Conservation (phyloP, 208 protist species). For the Tritrichomonas foetus region DNA sequence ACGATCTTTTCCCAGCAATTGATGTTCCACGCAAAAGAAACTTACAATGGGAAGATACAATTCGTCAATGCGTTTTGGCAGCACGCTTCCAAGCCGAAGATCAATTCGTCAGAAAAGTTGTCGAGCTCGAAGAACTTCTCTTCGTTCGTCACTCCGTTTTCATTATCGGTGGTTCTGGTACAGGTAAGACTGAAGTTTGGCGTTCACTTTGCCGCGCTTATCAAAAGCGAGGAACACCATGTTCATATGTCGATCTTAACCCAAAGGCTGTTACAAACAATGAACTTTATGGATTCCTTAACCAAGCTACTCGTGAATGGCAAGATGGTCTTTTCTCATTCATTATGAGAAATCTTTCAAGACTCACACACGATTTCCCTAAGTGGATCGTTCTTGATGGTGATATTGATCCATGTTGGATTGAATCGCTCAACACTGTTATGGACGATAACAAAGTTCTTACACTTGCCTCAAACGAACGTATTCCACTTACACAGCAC, state of each 20-base stretch:
- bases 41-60: conserved; percentile 60
- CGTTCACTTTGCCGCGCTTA: conserved; percentile 80
- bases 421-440: conserved; percentile 98
- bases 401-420: conserved; percentile 96
- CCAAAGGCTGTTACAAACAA: conserved; percentile 94
- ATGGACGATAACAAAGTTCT: conserved; percentile 93
- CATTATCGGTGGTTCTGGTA: conserved; percentile 83
- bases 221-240: conserved; percentile 76
- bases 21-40: conserved; percentile 84
- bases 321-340: conserved; percentile 62
- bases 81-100: conserved; percentile 84
- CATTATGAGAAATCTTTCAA: conserved; percentile 87
- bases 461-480: conserved; percentile 92
- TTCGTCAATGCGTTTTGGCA: conserved; percentile 76
- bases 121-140: conserved; percentile 91
- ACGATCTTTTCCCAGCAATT: conserved; percentile 88
- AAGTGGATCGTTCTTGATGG: conserved; percentile 93
- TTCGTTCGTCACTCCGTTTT: conserved; percentile 95
- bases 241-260: conserved; percentile 76
- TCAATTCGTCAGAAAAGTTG: conserved; percentile 91
- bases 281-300: conserved; percentile 94
- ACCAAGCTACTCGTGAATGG: conserved; percentile 73
- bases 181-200: conserved; percentile 90
- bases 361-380: conserved; percentile 60
- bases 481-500: conserved; percentile 87